Conservation (phyloP, 1,139 yeast genomes). For the Chernovozyma sophiae-reginae region DNA sequence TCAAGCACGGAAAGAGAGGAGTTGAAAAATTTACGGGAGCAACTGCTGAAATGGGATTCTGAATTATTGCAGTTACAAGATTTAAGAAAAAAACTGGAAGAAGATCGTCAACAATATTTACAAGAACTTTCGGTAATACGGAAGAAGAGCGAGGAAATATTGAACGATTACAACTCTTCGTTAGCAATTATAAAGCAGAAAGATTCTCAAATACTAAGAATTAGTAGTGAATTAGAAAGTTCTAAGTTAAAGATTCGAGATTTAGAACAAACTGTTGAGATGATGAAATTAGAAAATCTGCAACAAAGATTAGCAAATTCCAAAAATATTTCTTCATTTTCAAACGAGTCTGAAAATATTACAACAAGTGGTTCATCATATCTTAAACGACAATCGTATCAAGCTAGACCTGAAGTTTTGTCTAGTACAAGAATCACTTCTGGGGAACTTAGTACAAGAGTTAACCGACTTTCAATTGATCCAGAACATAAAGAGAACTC, state of each 20-base stretch:
- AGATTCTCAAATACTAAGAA: constrained; percentile 60
- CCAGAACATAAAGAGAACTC: constrained; percentile 15
- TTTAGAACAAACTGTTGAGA: constrained; percentile 50
- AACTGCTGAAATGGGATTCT: constrained; percentile 10
- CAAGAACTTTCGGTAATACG: constrained; percentile 2
- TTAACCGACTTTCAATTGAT: constrained; percentile 43
- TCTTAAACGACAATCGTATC: not conserved
- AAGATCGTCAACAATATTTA: constrained; percentile 17
- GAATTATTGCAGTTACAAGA: constrained; percentile 52
- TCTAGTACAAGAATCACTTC: constrained; percentile 24
- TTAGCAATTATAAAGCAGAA: constrained; percentile 55
- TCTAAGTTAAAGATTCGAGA: constrained; percentile 46
- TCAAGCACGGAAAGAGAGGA: constrained; percentile 39
- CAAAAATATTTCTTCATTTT: not conserved
- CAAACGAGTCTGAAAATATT: not conserved
- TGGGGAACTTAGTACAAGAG: constrained; percentile 43
- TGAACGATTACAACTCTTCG: constrained; percentile 49
- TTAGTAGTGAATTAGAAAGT: constrained; percentile 57
- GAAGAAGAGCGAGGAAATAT: constrained; percentile 25
- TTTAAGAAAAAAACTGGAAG: constrained; percentile 37
- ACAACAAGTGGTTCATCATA: not conserved
- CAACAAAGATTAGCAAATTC: constrained; percentile 9
- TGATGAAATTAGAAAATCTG: constrained; percentile 29
- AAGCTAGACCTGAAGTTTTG: not conserved
- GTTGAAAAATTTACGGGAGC: constrained; percentile 41